Evolutionary conservation across 1,139 yeast species (phyloP).

Genomic region (Sugiyamaella neomexicana): DNA sequence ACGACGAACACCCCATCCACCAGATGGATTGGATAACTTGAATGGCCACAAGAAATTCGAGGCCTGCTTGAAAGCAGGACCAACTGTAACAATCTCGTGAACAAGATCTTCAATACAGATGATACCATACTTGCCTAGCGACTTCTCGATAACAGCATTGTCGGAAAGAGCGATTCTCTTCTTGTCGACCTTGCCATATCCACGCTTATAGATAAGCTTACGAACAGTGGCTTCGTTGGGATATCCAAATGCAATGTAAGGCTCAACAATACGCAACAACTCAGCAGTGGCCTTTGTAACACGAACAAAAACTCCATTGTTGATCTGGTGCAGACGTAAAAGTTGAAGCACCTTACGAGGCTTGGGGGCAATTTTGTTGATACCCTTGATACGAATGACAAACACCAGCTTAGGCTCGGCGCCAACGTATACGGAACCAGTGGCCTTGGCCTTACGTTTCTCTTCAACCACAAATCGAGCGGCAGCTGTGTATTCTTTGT

Average conservation of each 20-base stretch:
- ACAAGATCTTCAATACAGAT: slow-evolving; percentile 95
- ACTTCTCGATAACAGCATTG: slow-evolving; percentile 90
- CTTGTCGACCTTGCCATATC: slow-evolving; percentile 98
- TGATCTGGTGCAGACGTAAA: slow-evolving; percentile 95
- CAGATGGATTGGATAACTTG: slow-evolving; percentile 98
- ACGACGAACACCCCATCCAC: slow-evolving; percentile 99
- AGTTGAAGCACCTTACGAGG: slow-evolving; percentile 99
- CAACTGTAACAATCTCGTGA: slow-evolving; percentile 98
- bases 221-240: slow-evolving; percentile 96
- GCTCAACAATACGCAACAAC: slow-evolving; percentile 96
- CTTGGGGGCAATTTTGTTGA: slow-evolving; percentile 99
- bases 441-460: slow-evolving; percentile 95
- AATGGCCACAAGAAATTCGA: slow-evolving; percentile 99
- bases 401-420: slow-evolving; percentile 96
- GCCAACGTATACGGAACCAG: slow-evolving; percentile 86
- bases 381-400: slow-evolving; percentile 99
- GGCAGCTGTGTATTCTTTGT: slow-evolving; percentile 92
- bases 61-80: slow-evolving; percentile 99
- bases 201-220: slow-evolving; percentile 98
- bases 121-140: slow-evolving; percentile 96
- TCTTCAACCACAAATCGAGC: slow-evolving; percentile 91
- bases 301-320: slow-evolving; percentile 97
- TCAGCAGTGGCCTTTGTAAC: slow-evolving; percentile 98
- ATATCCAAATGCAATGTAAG: slow-evolving; percentile 99
- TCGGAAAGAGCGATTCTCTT: slow-evolving; percentile 96